A percentile compares a stretch with the other conserved stretches of the same genome.
Conservation (phyloP, 2,329 filamentous ascomycete genomes). For the Hypoxylon sp. region DNA sequence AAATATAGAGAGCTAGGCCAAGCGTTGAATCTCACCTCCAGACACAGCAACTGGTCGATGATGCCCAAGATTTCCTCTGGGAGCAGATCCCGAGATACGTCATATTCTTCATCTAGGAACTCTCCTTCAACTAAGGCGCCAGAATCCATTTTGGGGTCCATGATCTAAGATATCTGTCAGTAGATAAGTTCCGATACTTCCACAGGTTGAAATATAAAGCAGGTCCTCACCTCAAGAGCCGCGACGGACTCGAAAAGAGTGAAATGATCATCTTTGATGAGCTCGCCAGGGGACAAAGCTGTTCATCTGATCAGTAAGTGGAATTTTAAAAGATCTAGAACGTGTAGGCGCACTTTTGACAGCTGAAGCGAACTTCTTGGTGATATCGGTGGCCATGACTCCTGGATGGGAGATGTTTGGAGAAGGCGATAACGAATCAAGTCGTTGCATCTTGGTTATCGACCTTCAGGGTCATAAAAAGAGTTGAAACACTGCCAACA, state of each 20-base stretch:
- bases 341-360: conserved; percentile 63
- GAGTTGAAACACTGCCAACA: conserved; percentile 1
- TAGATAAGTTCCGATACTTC: conserved; percentile 50
- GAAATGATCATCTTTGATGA: conserved; percentile 95
- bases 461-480: conserved; percentile 11
- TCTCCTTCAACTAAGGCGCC: conserved; percentile 85
- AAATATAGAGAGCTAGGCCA: conserved; percentile 11
- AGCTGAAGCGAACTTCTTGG: conserved; percentile 67
- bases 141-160: conserved; percentile 99
- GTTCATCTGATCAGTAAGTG: conserved; percentile 48
- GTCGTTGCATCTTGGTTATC: conserved; percentile 49
- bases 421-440: conserved; percentile 54
- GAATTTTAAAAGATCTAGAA: neutral
- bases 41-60: conserved; percentile 91
- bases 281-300: conserved; percentile 84
- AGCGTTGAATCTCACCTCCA: conserved; percentile 73
- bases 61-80: conserved; percentile 90
- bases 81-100: conserved; percentile 76
- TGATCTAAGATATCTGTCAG: conserved; percentile 75
- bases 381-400: conserved; percentile 71
- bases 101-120: conserved; percentile 86
- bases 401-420: conserved; percentile 63
- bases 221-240: conserved; percentile 74
- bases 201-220: neutral
- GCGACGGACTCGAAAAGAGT: conserved; percentile 95